phyloP scores from a whole-genome alignment of 1,284 basidiomycete genomes.

The Ustilago shanxiensis region DNA sequence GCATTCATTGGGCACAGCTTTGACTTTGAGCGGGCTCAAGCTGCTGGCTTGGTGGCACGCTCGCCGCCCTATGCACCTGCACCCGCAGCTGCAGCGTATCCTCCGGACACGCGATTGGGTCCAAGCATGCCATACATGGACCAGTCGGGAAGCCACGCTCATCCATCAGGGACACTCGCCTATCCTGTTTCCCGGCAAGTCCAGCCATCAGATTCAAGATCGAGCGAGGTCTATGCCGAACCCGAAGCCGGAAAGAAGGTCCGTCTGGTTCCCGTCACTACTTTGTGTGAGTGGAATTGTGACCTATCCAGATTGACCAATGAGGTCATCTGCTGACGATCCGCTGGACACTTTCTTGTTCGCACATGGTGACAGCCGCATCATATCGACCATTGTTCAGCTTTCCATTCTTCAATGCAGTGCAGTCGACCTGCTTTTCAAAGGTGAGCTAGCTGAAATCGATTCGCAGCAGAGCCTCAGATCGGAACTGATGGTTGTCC shows the following conservation, averaged over 20 bases:
- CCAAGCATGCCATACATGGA: background rate
- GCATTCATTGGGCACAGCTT: conserved; percentile 16
- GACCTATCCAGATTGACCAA: background rate
- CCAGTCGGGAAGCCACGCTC: background rate
- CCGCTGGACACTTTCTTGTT: background rate
- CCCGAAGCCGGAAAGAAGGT: conserved; percentile 27
- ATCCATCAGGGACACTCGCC: background rate
- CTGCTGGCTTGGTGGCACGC: conserved; percentile 16
- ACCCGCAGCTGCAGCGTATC: conserved; percentile 1
- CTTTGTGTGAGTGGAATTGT: conserved; percentile 23
- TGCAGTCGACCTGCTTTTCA: conserved; percentile 86
- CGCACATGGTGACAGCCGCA: conserved; percentile 76
- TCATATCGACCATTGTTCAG: conserved; percentile 83
- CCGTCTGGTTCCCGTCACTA: conserved; percentile 18
- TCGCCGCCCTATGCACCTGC: background rate
- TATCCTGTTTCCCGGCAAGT: background rate
- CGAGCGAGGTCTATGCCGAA: conserved; percentile 14
- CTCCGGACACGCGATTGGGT: background rate
- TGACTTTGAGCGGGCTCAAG: conserved; percentile 34
- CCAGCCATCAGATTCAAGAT: background rate
- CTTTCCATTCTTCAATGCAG: conserved; percentile 88
- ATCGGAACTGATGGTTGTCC: background rate
- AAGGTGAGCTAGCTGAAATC: conserved; percentile 73
- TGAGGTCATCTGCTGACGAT: background rate
- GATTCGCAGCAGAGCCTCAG: background rate